phyloP scores from a whole-genome alignment of 2,329 filamentous ascomycete species.

The Trichoderma arundinaceum region DNA sequence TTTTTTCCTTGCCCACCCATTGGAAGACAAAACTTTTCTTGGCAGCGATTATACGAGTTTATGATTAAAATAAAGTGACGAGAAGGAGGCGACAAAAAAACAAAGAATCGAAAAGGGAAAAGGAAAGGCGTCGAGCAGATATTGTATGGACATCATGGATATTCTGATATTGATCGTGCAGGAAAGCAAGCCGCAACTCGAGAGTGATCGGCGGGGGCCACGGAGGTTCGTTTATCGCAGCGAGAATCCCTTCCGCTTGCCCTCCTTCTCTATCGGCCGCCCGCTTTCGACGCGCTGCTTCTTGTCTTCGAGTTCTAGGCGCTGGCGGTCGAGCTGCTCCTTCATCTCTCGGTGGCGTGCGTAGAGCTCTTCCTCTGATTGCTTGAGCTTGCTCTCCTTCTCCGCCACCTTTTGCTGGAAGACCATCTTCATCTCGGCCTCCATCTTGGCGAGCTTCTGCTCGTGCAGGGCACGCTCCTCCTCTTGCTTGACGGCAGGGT shows the following conservation, averaged over 20 bases:
- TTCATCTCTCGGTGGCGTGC: slow-evolving; percentile 99
- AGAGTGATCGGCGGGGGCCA: slow-evolving; percentile 29
- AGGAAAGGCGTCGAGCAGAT: slow-evolving; percentile 62
- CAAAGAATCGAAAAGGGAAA: slow-evolving; percentile 51
- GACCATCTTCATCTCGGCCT: slow-evolving; percentile 99
- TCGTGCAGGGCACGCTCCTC: slow-evolving; percentile 98
- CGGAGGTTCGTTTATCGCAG: slow-evolving; percentile 71
- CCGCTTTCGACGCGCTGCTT: slow-evolving; percentile 94
- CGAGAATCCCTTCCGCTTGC: slow-evolving; percentile 99
- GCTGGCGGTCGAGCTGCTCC: slow-evolving; percentile 96
- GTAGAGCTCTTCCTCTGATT: slow-evolving; percentile 98
- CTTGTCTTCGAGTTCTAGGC: slow-evolving; percentile 96
- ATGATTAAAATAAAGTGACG: slow-evolving; percentile 49
- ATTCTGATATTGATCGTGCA: slow-evolving; percentile 62
- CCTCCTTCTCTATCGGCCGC: slow-evolving; percentile 94
- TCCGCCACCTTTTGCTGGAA: slow-evolving; percentile 99
- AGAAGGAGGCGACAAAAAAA: slow-evolving; percentile 44
- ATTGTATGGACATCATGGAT: slow-evolving; percentile 65
- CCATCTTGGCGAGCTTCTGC: slow-evolving; percentile 99
- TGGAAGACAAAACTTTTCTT: slow-evolving; percentile 45
- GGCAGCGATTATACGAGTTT: slow-evolving; percentile 47
- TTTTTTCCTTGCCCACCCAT: slow-evolving; percentile 42
- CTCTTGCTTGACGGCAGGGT: slow-evolving; percentile 99
- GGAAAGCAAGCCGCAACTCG: slow-evolving; percentile 37
- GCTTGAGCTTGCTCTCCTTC: slow-evolving; percentile 99